These are phyloP conservation scores for Boeremia lycopersici DNA, from an alignment of 2,329 filamentous ascomycete species.

Conservation along the genomic window DNA sequence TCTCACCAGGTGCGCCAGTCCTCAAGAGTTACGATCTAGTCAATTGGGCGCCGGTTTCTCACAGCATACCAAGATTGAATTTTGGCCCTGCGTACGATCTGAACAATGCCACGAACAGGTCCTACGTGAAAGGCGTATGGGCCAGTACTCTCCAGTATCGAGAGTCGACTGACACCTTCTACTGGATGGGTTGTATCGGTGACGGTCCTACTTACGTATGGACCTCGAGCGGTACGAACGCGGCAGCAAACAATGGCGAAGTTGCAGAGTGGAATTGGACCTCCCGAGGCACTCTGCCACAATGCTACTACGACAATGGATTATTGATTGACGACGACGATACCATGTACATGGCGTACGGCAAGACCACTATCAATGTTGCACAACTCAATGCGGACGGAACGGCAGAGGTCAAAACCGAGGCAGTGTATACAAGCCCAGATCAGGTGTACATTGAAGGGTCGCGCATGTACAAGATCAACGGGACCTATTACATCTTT, in stretches of 20 bases:
- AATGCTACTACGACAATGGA: constrained; percentile 64
- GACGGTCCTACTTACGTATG: constrained; percentile 60
- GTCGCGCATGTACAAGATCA: constrained; percentile 62
- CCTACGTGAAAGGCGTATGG: constrained; percentile 63
- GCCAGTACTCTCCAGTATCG: constrained; percentile 62
- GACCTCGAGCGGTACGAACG: constrained; percentile 53
- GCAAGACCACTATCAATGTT: constrained; percentile 56
- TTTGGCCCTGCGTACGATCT: constrained; percentile 57
- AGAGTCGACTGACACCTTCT: constrained; percentile 56
- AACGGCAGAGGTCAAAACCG: constrained; percentile 51
- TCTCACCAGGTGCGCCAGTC: constrained; percentile 62
- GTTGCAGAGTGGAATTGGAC: constrained; percentile 49
- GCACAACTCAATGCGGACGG: constrained; percentile 60
- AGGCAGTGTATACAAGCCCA: constrained; percentile 52
- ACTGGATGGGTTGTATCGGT: constrained; percentile 65
- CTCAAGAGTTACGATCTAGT: constrained; percentile 62
- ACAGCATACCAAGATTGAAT: constrained; percentile 48
- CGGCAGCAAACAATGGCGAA: constrained; percentile 39
- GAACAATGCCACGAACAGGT: constrained; percentile 44
- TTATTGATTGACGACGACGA: constrained; percentile 65
- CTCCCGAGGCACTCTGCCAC: constrained; percentile 44
- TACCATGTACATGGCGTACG: constrained; percentile 64
- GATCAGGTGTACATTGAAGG: constrained; percentile 56
- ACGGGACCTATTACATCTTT: constrained; percentile 63
- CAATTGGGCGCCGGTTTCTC: constrained; percentile 54